These are phyloP conservation scores for Nemania serpens DNA, from an alignment of 2,329 filamentous ascomycete genomes.

Conservation along the genomic window DNA sequence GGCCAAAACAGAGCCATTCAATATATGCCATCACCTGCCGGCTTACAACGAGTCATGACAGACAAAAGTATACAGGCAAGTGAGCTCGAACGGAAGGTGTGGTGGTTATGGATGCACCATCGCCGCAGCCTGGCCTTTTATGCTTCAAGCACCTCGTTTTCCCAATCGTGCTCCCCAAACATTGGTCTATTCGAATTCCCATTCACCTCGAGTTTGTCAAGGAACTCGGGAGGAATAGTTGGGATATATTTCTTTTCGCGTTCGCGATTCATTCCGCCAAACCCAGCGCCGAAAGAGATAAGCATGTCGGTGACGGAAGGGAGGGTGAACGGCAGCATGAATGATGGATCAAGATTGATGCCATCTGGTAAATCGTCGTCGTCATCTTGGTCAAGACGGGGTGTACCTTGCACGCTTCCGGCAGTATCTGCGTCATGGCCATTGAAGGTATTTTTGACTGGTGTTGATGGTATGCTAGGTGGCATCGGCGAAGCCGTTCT, in stretches of 20 bases:
- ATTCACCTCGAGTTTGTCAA: slow-evolving; percentile 78
- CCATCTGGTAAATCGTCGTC: slow-evolving; percentile 73
- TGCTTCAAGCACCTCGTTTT: slow-evolving; percentile 62
- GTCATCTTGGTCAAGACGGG: slow-evolving; percentile 55
- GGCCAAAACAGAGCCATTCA: slow-evolving; percentile 19
- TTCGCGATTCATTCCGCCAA: slow-evolving; percentile 90
- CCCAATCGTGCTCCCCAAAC: slow-evolving; percentile 69
- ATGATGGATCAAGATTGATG: slow-evolving; percentile 82
- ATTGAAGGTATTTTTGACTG: slow-evolving; percentile 45
- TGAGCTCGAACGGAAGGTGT: slow-evolving; percentile 24
- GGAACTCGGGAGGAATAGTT: slow-evolving; percentile 89
- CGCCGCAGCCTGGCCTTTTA: slow-evolving; percentile 22
- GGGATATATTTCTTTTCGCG: slow-evolving; percentile 94
- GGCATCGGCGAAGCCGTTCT: slow-evolving; percentile 51
- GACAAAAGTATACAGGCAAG: slow-evolving; percentile 18
- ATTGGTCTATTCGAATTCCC: slow-evolving; percentile 58
- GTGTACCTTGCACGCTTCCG: slow-evolving; percentile 49
- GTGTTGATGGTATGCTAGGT: slow-evolving; percentile 43
- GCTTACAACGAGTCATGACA: slow-evolving; percentile 18
- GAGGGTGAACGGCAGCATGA: slow-evolving; percentile 93
- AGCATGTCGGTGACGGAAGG: slow-evolving; percentile 98
- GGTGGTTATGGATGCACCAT: slow-evolving; percentile 20
- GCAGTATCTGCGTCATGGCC: slow-evolving; percentile 51
- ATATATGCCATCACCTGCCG: slow-evolving; percentile 28
- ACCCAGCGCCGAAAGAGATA: slow-evolving; percentile 90